Conservation (phyloP, 177 flowering plant species). For the Vitis hybrid region DNA sequence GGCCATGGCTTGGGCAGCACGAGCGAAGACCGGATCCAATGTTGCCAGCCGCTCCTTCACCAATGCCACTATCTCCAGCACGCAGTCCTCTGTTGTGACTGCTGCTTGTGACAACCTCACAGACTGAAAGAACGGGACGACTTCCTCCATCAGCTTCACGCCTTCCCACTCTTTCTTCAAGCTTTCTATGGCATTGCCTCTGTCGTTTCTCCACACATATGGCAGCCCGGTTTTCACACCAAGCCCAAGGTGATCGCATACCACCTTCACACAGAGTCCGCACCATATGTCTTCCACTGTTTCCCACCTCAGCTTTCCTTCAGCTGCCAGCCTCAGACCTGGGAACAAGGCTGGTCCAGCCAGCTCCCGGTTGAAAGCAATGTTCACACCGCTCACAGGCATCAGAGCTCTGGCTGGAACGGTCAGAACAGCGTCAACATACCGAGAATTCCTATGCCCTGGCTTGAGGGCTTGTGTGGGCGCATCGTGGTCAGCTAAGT, state of each 20-base stretch:
- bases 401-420: slow-evolving; percentile 66
- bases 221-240: slow-evolving; percentile 94
- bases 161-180: slow-evolving; percentile 89
- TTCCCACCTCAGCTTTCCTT: slow-evolving; percentile 92
- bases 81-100: slow-evolving; percentile 67
- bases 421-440: slow-evolving; percentile 88
- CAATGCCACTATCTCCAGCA: slow-evolving; percentile 59
- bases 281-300: slow-evolving; percentile 88
- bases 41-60: slow-evolving; percentile 64
- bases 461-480: slow-evolving; percentile 90
- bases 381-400: slow-evolving; percentile 86
- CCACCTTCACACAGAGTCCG: slow-evolving; percentile 81
- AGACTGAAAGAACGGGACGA: slow-evolving; percentile 83
- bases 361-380: slow-evolving; percentile 66
- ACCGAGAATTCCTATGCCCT: slow-evolving; percentile 47
- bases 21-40: slow-evolving; percentile 46
- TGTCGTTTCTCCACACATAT: slow-evolving; percentile 79
- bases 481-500: slow-evolving; percentile 85
- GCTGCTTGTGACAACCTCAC: slow-evolving; percentile 50
- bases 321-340: slow-evolving; percentile 68
- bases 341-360: slow-evolving; percentile 88
- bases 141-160: slow-evolving; percentile 88
- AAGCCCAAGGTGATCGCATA: slow-evolving; percentile 72
- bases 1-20: slow-evolving; percentile 76
- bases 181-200: slow-evolving; percentile 66